Evolutionary conservation across 768 basidiomycete species (phyloP).

Genomic region (Tulasnella sp.): DNA sequence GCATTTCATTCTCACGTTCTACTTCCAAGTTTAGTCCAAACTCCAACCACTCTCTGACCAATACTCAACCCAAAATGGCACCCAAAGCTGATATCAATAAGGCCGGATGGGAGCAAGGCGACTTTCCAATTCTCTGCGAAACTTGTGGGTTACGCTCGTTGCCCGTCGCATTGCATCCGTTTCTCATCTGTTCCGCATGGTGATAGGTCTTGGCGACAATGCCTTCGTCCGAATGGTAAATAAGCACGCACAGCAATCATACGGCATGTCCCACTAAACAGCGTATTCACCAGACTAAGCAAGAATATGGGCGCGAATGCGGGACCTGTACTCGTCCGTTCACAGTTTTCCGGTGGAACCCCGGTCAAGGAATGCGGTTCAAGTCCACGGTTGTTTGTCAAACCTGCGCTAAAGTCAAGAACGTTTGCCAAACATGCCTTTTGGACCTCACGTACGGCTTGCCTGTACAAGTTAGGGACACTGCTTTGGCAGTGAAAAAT

Average conservation of each 20-base stretch:
- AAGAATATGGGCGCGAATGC: conserved; percentile 90
- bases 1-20: too few relatives aligned
- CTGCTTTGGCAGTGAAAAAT: conserved; percentile 71
- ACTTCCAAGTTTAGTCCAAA: too few relatives aligned
- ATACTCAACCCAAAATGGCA: conserved; percentile 19
- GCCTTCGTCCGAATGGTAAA: conserved; percentile 91
- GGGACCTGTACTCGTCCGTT: conserved; percentile 96
- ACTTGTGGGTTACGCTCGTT: conserved; percentile 47
- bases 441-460: conserved; percentile 92
- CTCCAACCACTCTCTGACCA: too few relatives aligned
- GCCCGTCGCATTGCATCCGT: not conserved
- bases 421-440: conserved; percentile 95
- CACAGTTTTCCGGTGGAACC: conserved; percentile 98
- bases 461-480: conserved; percentile 94
- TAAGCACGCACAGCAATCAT: not conserved
- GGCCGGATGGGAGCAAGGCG: conserved; percentile 87
- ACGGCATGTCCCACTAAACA: not conserved
- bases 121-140: conserved; percentile 89
- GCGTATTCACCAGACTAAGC: conserved; percentile 59
- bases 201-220: conserved; percentile 67
- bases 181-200: not conserved
- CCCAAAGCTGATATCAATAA: conserved; percentile 84
- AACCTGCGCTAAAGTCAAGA: conserved; percentile 92
- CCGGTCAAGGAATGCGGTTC: conserved; percentile 82
- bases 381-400: conserved; percentile 97